Conservation (phyloP, 176 grass and related monocot genomes). For the Carex scoparia region DNA sequence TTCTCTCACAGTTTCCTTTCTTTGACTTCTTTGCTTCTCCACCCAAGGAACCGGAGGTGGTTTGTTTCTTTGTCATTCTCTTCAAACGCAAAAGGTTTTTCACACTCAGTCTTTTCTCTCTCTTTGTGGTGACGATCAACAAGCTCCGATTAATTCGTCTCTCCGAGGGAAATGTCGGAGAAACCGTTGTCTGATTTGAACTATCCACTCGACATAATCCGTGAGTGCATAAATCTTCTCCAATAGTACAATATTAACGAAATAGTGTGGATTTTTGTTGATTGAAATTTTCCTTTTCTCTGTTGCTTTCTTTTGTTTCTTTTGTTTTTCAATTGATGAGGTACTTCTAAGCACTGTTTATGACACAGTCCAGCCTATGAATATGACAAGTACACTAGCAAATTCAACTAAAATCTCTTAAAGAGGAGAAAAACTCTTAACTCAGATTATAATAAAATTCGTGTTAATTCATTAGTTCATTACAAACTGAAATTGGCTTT, state of each 20-base stretch:
- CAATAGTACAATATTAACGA: background rate
- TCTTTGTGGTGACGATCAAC: background rate
- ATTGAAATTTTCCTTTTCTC: background rate
- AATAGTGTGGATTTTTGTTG: background rate
- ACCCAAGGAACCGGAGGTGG: background rate
- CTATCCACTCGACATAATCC: slow-evolving; percentile 7
- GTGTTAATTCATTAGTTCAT: too few relatives aligned
- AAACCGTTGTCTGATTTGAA: background rate
- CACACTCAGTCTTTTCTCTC: background rate
- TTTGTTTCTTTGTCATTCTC: background rate
- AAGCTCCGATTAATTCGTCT: background rate
- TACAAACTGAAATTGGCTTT: too few relatives aligned
- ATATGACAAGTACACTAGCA: too few relatives aligned
- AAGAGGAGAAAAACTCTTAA: too few relatives aligned
- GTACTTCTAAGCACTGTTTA: background rate
- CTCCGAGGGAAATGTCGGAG: background rate
- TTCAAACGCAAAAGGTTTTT: background rate
- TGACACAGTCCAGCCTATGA: too few relatives aligned
- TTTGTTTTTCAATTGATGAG: background rate
- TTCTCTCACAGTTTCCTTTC: background rate
- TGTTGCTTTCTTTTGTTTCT: background rate
- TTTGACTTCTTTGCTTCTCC: background rate
- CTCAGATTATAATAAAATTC: too few relatives aligned
- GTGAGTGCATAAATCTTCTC: background rate
- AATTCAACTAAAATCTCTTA: too few relatives aligned